These are phyloP conservation scores for Pseudogymnoascus sp. DNA, from an alignment of 2,329 filamentous ascomycete genomes.

Conservation along the genomic window DNA sequence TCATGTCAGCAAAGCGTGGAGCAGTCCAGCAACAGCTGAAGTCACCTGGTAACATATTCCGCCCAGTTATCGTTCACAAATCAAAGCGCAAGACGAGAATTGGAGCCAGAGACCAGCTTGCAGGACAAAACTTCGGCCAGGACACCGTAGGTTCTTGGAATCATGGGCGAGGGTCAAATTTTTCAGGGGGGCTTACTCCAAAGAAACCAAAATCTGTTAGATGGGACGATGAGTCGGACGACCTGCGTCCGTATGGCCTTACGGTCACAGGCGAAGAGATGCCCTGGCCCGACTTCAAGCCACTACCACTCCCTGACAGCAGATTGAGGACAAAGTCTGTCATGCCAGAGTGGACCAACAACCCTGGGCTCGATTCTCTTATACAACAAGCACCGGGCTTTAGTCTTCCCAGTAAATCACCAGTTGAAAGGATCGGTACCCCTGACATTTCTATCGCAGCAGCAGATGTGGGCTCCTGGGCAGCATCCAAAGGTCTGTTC, in stretches of 20 bases:
- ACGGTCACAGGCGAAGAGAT: conserved; percentile 7
- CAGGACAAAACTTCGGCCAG: neutral
- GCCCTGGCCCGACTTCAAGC: conserved; percentile 10
- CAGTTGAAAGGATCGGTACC: neutral
- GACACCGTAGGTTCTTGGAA: neutral
- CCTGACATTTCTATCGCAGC: neutral
- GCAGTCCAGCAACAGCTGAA: neutral
- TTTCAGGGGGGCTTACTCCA: conserved; percentile 1
- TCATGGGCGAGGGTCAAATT: conserved; percentile 6
- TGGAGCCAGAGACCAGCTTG: neutral
- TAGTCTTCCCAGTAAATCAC: neutral
- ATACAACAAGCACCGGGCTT: neutral
- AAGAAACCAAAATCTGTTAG: conserved; percentile 1
- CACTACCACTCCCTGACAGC: neutral
- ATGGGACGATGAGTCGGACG: neutral
- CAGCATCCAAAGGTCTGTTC: neutral
- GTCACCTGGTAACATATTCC: neutral
- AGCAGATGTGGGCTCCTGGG: neutral
- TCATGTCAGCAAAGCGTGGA: conserved; percentile 23
- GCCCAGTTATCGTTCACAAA: conserved; percentile 4
- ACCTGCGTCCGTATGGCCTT: neutral
- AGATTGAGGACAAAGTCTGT: neutral
- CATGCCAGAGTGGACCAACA: conserved; percentile 11
- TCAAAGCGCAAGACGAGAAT: conserved; percentile 5
- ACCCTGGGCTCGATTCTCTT: conserved; percentile 9